Evolutionary conservation across 75 land plant species (phyloP).

Genomic region (Cryptomeria japonica): DNA sequence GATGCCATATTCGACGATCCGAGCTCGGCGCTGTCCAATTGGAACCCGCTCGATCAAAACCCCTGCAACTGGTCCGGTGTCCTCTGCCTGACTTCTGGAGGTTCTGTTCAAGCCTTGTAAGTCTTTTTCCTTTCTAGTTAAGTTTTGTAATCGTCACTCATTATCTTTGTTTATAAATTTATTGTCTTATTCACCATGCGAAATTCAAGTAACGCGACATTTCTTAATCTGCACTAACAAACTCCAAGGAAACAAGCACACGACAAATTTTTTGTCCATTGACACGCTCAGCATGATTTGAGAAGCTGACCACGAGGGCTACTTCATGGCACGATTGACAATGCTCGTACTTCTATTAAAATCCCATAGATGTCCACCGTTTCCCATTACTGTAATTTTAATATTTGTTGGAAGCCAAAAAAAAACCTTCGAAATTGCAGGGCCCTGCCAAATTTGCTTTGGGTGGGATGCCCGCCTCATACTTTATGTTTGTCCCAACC

Average conservation of each 20-base stretch:
- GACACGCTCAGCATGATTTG: background rate
- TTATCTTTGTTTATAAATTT: background rate
- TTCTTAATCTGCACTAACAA: background rate
- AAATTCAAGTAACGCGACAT: background rate
- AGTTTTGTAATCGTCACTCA: background rate
- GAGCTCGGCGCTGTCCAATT: conserved; percentile 32
- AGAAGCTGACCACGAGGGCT: background rate
- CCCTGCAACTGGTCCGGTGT: conserved; percentile 63
- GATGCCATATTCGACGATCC: conserved; percentile 57
- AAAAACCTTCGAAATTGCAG: too few species aligned
- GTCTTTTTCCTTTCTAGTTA: background rate
- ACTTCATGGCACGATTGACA: background rate
- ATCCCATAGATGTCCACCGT: background rate
- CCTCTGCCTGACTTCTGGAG: conserved; percentile 22
- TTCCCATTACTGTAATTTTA: background rate
- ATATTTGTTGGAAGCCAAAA: too few species aligned
- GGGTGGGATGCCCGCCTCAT: too few species aligned
- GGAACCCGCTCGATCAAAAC: conserved; percentile 45
- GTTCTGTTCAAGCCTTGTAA: conserved; percentile 50
- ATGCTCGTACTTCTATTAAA: too few species aligned
- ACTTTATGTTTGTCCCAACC: too few species aligned
- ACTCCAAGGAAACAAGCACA: background rate
- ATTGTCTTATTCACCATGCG: background rate
- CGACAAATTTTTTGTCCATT: background rate
- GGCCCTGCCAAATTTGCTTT: too few species aligned